These are phyloP conservation scores for Piromyces finnis DNA, from an alignment of 192 early-diverging fungal species.

Conservation along the genomic window DNA sequence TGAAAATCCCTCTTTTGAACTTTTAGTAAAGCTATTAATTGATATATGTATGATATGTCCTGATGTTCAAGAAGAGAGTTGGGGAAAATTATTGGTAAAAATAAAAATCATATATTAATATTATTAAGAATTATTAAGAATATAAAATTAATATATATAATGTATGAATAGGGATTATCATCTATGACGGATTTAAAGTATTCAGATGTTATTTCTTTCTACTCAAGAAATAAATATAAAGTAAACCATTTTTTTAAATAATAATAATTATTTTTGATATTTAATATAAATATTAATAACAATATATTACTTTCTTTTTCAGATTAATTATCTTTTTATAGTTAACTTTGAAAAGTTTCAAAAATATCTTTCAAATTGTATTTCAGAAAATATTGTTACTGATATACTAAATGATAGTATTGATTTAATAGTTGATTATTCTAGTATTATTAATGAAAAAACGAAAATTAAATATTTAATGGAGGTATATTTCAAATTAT, in stretches of 20 bases:
- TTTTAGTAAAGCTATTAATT: not conserved
- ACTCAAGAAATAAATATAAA: not conserved
- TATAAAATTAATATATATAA: too few species aligned
- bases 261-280: too few species aligned
- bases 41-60: not conserved
- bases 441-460: not conserved
- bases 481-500: too few species aligned
- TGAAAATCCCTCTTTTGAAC: not conserved
- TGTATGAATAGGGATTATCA: not conserved
- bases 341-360: not conserved
- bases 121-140: too few species aligned
- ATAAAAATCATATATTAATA: not conserved
- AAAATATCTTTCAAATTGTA: not conserved
- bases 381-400: not conserved
- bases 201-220: not conserved
- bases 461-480: not conserved
- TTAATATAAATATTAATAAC: too few species aligned
- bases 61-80: not conserved
- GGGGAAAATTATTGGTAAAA: not conserved
- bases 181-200: not conserved
- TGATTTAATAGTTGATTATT: not conserved
- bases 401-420: not conserved
- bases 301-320: not conserved
- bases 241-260: not conserved
- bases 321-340: not conserved